A percentile compares a stretch with the other conserved stretches of the same genome.
These are phyloP conservation scores for Neurospora cerealis DNA, from an alignment of 495 filamentous ascomycete species.

Conservation along the genomic window DNA sequence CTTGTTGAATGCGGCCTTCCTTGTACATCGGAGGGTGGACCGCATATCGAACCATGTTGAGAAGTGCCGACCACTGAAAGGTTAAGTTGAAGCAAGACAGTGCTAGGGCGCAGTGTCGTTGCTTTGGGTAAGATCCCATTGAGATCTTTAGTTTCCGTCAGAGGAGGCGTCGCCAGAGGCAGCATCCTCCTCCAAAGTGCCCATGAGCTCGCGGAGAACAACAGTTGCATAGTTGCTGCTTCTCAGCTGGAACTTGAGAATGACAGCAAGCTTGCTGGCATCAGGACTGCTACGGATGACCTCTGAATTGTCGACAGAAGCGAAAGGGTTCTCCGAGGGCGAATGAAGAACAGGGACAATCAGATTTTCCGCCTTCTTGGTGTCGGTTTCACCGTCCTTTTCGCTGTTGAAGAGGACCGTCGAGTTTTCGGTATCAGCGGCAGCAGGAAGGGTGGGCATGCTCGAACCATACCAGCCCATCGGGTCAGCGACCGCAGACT, in stretches of 20 bases:
- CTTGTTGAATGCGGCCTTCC: neutral
- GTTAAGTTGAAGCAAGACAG: neutral
- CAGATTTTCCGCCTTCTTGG: conserved; percentile 1
- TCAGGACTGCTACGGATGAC: conserved; percentile 7
- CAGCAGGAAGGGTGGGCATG: neutral
- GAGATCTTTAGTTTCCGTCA: neutral
- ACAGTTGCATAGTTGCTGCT: conserved; percentile 91
- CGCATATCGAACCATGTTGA: neutral
- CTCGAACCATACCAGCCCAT: conserved; percentile 2
- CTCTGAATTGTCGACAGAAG: neutral
- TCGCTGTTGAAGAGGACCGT: neutral
- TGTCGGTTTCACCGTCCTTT: neutral
- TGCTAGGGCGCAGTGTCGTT: neutral
- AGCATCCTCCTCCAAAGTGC: conserved; percentile 1
- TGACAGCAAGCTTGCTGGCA: conserved; percentile 59
- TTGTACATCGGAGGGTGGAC: neutral
- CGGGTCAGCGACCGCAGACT: neutral
- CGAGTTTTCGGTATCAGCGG: neutral
- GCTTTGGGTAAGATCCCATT: neutral
- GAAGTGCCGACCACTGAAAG: neutral
- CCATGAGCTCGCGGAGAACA: conserved; percentile 72
- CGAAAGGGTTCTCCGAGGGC: conserved; percentile 18
- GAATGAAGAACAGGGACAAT: conserved; percentile 9
- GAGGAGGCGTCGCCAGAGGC: neutral
- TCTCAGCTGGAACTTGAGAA: conserved; percentile 76